Evolutionary conservation across 768 basidiomycete genomes (phyloP), one percentile per base, ranked within the genome.

Genomic region (Lactarius vividus): DNA sequence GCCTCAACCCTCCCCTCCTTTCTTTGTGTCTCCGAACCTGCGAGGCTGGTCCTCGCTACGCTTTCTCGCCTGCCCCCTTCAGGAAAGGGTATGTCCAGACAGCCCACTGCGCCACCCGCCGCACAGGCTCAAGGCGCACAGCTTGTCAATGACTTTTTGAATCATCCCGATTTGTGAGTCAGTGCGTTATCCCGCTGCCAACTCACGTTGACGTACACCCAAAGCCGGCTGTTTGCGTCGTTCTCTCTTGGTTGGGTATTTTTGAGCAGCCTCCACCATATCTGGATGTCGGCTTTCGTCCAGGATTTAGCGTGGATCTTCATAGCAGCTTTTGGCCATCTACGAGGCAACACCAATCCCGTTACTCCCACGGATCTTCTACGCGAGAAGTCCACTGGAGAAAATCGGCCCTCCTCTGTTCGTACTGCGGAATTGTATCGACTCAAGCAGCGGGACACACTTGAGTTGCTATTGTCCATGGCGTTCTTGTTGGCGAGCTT

Each of bases 231-330:
- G 18, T 70, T 80, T 28, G 72, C 79, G 16, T 72, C 77, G 0
- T 81, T 81, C 69, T 77, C 77, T 58, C 71, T 80, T 8, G 80
- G 80, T 39, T 79, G 77, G 73, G 78, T 79, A 3, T 80, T 78
- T 67, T 69, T 78, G 52, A 72, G 72, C 59, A 74, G 79, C 63
- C 57, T 77, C 18, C 66, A 71, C 16, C 73, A 74, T 65, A 58
- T 76, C 16, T 55, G 71, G 26, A 65, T 65, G 53, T 76, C 74
- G 2, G 44, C 69, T 29, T 68, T 73, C 37, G 9, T 76, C 52
- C 65, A 62, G 29, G 62, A 69, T 31, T 46, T 59, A 15, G 56
- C 37, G 28, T 62, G 57, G 65, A 29, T 4, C n/a, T 63, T 29
- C 11, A 59, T 44, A 44, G 49, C 39, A 6, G 37, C 58, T n/a